Conservation (phyloP, 768 basidiomycete species). For the Cyathus striatus region DNA sequence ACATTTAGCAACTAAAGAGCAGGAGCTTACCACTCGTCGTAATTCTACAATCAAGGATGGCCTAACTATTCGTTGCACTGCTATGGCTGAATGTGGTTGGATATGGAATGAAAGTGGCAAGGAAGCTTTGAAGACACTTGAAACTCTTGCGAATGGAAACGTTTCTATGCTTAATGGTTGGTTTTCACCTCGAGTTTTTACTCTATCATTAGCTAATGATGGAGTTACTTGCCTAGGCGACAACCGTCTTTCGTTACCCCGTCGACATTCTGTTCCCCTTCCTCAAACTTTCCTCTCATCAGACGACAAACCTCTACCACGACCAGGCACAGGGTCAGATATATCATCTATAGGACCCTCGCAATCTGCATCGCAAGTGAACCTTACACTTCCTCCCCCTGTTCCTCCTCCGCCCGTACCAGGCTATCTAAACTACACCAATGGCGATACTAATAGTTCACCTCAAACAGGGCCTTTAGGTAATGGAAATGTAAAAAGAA, state of each 20-base stretch:
- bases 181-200: no score
- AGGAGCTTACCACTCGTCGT: constrained; percentile 49
- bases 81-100: constrained; percentile 66
- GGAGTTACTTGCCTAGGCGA: no score
- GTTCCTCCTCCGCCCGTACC: neutral
- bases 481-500: neutral
- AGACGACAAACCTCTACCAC: constrained; percentile 1
- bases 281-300: neutral
- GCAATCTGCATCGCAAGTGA: constrained; percentile 67
- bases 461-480: neutral
- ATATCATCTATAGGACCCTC: constrained; percentile 70
- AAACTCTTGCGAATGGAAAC: no score
- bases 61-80: constrained; percentile 54
- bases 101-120: constrained; percentile 65
- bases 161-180: no score
- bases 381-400: constrained; percentile 6
- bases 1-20: constrained; percentile 66
- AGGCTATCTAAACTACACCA: no score
- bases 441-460: neutral
- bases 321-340: constrained; percentile 36
- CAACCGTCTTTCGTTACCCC: no score
- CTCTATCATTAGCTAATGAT: no score
- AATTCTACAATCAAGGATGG: constrained; percentile 57
- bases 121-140: constrained; percentile 44
- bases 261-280: neutral